Conservation (phyloP, 2,329 filamentous ascomycete species). For the Phialemoniopsis sp. region DNA sequence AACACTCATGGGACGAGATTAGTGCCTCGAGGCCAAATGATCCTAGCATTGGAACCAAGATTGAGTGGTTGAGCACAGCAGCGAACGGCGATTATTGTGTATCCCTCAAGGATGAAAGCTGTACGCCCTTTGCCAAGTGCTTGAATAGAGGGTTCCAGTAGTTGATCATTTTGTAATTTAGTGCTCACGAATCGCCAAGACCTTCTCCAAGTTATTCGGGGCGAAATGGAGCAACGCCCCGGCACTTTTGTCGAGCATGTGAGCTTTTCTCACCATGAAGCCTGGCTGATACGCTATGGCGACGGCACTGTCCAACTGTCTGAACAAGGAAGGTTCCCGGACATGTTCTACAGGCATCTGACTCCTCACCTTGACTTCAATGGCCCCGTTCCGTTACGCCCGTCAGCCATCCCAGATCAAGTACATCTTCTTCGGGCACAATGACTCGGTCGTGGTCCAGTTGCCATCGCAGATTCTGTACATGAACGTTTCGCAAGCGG, state of each 20-base stretch:
- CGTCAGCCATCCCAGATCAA: slow-evolving; percentile 1
- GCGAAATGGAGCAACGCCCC: slow-evolving; percentile 19
- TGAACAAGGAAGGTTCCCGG: slow-evolving; percentile 3
- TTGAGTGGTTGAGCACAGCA: slow-evolving; percentile 4
- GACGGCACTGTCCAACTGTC: slow-evolving; percentile 3
- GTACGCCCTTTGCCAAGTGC: neutral
- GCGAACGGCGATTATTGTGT: slow-evolving; percentile 4
- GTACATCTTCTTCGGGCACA: slow-evolving; percentile 2
- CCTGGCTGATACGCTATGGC: slow-evolving; percentile 1
- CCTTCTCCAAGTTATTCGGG: slow-evolving; percentile 26
- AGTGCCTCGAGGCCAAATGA: neutral
- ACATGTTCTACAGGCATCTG: slow-evolving; percentile 1
- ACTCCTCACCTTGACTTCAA: slow-evolving; percentile 2
- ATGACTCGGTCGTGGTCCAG: slow-evolving; percentile 3
- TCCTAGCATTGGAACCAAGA: slow-evolving; percentile 1
- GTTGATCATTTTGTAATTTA: too few relatives aligned
- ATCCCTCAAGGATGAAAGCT: slow-evolving; percentile 2
- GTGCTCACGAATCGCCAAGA: slow-evolving; percentile 5
- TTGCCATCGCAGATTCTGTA: neutral
- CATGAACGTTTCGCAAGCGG: too few relatives aligned
- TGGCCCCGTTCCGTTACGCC: neutral
- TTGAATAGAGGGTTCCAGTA: too few relatives aligned
- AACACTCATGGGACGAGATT: slow-evolving; percentile 3
- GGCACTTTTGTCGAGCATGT: slow-evolving; percentile 3
- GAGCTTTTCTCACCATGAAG: slow-evolving; percentile 5